Evolutionary conservation across 1,139 yeast species (phyloP).

Genomic region (Arxiozyma bovina): DNA sequence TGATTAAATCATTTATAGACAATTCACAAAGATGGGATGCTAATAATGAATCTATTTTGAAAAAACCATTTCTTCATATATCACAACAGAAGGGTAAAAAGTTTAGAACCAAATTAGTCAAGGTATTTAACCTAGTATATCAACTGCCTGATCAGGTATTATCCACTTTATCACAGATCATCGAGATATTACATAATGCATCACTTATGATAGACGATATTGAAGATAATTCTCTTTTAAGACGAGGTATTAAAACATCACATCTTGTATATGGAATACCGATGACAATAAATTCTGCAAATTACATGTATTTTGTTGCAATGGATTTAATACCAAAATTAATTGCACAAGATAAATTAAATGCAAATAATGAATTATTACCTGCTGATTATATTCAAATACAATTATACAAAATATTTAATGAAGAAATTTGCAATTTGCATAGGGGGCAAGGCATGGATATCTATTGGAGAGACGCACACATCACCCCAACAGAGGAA

Average conservation of each 20-base stretch:
- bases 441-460: constrained; percentile 90
- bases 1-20: constrained; percentile 13
- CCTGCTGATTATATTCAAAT: neutral
- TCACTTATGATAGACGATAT: constrained; percentile 75
- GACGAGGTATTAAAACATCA: constrained; percentile 74
- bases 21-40: constrained; percentile 18
- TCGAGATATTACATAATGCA: constrained; percentile 55
- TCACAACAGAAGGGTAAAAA: constrained; percentile 48
- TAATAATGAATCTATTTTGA: constrained; percentile 15
- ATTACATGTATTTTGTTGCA: constrained; percentile 72
- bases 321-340: constrained; percentile 32
- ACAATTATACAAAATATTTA: constrained; percentile 32
- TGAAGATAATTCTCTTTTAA: constrained; percentile 60
- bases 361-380: neutral
- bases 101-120: constrained; percentile 41
- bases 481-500: constrained; percentile 51
- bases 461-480: constrained; percentile 70
- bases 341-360: constrained; percentile 6
- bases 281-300: constrained; percentile 72
- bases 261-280: constrained; percentile 71
- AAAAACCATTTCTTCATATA: constrained; percentile 44
- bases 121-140: constrained; percentile 43
- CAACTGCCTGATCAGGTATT: constrained; percentile 34
- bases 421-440: constrained; percentile 66
- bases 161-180: constrained; percentile 35